Percentiles rank a stretch among this genome's conserved stretches.
Evolutionary conservation across 345 rosid genomes (phyloP).

Genomic region (Draba incana): DNA sequence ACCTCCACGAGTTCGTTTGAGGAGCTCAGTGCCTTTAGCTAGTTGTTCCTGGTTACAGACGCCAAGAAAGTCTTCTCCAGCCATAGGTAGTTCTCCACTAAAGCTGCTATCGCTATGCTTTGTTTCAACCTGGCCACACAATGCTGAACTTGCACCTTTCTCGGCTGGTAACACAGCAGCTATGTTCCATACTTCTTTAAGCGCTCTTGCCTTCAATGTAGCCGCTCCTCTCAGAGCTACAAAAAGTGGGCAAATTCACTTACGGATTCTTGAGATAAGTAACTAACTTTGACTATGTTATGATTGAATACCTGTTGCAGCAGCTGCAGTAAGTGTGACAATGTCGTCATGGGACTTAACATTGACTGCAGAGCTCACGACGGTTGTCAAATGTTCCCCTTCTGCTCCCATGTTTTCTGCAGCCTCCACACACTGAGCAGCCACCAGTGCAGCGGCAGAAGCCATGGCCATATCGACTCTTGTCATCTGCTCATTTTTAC

Average conservation of each 20-base stretch:
- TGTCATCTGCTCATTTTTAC: conserved; percentile 65
- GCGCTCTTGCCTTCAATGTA: conserved; percentile 85
- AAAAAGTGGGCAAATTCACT: background rate
- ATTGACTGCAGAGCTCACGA: conserved; percentile 88
- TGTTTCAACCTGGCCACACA: conserved; percentile 47
- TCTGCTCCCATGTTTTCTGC: conserved; percentile 92
- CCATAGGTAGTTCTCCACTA: conserved; percentile 58
- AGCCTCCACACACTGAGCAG: conserved; percentile 97
- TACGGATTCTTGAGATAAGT: background rate
- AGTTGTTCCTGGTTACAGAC: conserved; percentile 69
- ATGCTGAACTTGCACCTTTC: conserved; percentile 52
- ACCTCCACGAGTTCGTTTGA: conserved; percentile 94
- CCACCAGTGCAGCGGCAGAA: conserved; percentile 89
- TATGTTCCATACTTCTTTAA: conserved; percentile 79
- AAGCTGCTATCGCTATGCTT: conserved; percentile 44
- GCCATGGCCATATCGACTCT: conserved; percentile 89
- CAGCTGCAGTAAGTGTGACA: conserved; percentile 90
- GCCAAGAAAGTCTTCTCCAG: conserved; percentile 63
- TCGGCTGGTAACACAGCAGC: conserved; percentile 79
- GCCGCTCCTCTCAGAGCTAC: conserved; percentile 95
- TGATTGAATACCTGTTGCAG: conserved; percentile 75
- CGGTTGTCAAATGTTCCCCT: conserved; percentile 76
- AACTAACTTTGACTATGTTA: background rate
- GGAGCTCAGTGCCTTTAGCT: conserved; percentile 84
- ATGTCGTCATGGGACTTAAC: conserved; percentile 87